Evolutionary conservation across 164 flowering plant species (phyloP), one percentile per base, ranked within the genome.

Genomic region (Annona squamosa): DNA sequence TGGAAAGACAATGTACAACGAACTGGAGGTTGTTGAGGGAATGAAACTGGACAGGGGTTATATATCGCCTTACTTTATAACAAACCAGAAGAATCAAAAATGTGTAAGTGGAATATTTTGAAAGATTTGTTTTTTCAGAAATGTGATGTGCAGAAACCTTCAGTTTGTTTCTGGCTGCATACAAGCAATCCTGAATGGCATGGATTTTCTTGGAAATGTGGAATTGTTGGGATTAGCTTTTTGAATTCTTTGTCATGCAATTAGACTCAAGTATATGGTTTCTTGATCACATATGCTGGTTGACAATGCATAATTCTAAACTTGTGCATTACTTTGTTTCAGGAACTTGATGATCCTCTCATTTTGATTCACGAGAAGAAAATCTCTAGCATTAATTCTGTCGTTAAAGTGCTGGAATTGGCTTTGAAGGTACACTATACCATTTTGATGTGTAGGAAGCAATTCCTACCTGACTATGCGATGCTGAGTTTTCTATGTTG

Each of bases 41-140:
- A 94, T 94, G 99, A 92, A 94, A 85, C 82, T 94, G 68, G 99
- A 94, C 73, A 90, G 98, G 78, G 99, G 99, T 2, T 94, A 92
- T 74, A 94, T 94, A 26, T 94, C 98, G 26, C 99, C 99, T 6
- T 92, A 94, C 78, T 94, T 94, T 83, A 87, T 92, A 65, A 94
- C 98, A 48, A 88, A 92, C 77, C 87, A 78, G 78, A 94, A 94
- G 75, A 92, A 71, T 77, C 99, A 94, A 80, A 94, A 94, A 92
- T 94, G 98, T 83, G 98, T 94, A 86, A 79, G 98, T 46, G 3
- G 48, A 7, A 62, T 71, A 2, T 26, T 26, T 48, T 41, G 13
- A 18, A 5, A 2, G 10, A 46, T 10, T 46, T 52, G 1, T 69
- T 9, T 9, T 45, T 52, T 10, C 5, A 26, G 37, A 42, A 7